phyloP scores from a whole-genome alignment of 2,329 filamentous ascomycete genomes.

The Fusarium transvaalense region DNA sequence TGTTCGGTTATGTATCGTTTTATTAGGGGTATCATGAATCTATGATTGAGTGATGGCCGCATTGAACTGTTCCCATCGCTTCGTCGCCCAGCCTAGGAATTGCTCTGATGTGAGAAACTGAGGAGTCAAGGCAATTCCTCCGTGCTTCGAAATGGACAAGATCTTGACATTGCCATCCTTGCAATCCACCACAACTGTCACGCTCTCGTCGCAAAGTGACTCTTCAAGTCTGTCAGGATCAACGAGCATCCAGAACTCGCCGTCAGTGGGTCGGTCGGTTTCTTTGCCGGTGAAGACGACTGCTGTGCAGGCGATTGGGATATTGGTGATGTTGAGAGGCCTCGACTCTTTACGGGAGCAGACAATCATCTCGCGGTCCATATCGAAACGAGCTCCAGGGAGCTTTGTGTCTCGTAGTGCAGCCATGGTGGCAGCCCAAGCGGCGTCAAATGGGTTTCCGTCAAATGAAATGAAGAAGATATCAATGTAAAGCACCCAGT shows the following conservation, averaged over 20 bases:
- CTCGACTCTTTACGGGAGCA: conserved; percentile 73
- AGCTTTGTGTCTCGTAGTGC: conserved; percentile 83
- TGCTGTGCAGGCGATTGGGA: conserved; percentile 83
- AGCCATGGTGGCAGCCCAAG: conserved; percentile 86
- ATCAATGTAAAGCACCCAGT: conserved; percentile 96
- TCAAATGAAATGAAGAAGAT: conserved; percentile 94
- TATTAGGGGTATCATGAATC: conserved; percentile 47
- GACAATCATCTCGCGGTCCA: conserved; percentile 81
- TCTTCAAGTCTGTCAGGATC: conserved; percentile 95
- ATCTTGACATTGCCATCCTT: conserved; percentile 67
- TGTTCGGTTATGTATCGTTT: conserved; percentile 14
- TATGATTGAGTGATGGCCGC: conserved; percentile 51
- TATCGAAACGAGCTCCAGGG: conserved; percentile 85
- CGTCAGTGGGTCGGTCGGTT: conserved; percentile 59
- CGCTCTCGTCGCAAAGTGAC: conserved; percentile 81
- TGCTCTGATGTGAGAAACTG: conserved; percentile 74
- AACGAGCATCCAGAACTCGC: conserved; percentile 79
- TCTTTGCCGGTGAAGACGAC: conserved; percentile 79
- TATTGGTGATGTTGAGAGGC: conserved; percentile 69
- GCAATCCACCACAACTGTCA: conserved; percentile 84
- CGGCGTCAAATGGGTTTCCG: conserved; percentile 90
- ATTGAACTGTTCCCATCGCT: conserved; percentile 55
- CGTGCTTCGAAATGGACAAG: conserved; percentile 83
- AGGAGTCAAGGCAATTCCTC: conserved; percentile 77
- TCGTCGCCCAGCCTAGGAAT: conserved; percentile 56